phyloP scores from a whole-genome alignment of 495 filamentous ascomycete species.

The Hypoxylon subgilvum region DNA sequence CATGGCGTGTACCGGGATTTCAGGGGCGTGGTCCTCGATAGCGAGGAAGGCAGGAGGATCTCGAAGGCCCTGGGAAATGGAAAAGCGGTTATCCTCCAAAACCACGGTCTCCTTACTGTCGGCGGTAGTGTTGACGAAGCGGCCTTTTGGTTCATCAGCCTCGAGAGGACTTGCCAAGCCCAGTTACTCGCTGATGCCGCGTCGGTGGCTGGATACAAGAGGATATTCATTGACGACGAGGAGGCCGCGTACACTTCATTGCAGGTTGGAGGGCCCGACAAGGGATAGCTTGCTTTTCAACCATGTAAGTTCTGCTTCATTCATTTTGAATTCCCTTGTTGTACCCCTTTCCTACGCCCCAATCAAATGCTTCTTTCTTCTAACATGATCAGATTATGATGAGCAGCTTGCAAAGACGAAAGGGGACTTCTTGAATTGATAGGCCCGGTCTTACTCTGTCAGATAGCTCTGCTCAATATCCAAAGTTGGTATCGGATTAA shows the following conservation, averaged over 20 bases:
- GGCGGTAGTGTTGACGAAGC: constrained; percentile 70
- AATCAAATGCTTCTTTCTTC: neutral
- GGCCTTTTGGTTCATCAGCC: constrained; percentile 69
- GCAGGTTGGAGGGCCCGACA: constrained; percentile 45
- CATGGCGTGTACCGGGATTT: constrained; percentile 48
- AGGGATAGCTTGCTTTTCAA: constrained; percentile 59
- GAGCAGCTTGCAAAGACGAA: constrained; percentile 55
- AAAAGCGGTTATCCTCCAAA: constrained; percentile 71
- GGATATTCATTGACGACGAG: constrained; percentile 59
- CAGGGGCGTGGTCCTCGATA: constrained; percentile 60
- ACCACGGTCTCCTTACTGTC: constrained; percentile 70
- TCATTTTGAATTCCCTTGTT: neutral
- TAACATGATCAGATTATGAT: constrained; percentile 47
- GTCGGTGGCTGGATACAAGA: constrained; percentile 62
- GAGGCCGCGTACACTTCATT: constrained; percentile 55
- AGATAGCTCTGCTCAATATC: too few species aligned
- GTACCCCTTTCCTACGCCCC: neutral
- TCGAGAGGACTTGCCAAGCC: constrained; percentile 70
- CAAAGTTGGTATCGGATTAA: too few species aligned
- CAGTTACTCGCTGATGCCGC: constrained; percentile 71
- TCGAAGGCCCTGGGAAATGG: constrained; percentile 63
- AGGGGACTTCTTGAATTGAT: constrained; percentile 47
- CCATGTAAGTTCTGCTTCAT: constrained; percentile 36
- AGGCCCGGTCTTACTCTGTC: neutral
- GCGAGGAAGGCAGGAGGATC: constrained; percentile 66